Conservation (phyloP, 495 filamentous ascomycete species). For the Penicillium flavigenum region DNA sequence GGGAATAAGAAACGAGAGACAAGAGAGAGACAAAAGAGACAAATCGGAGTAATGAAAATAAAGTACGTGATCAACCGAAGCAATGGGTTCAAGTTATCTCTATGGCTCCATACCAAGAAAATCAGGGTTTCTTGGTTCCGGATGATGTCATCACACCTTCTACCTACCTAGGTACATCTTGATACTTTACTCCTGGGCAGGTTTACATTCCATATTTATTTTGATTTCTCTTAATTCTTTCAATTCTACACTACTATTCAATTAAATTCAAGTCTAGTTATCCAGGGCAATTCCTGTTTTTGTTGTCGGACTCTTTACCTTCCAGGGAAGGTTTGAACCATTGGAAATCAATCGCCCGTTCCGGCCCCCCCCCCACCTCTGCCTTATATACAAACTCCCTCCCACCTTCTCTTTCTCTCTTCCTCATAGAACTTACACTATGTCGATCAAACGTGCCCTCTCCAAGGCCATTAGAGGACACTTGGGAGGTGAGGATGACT, state of each 20-base stretch:
- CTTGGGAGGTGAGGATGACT: slow-evolving; percentile 23
- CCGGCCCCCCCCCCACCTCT: slow-evolving; percentile 7
- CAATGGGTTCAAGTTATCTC: neutral
- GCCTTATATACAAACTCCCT: neutral
- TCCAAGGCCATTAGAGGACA: slow-evolving; percentile 41
- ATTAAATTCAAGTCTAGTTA: neutral
- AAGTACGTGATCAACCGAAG: neutral
- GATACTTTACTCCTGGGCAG: no score
- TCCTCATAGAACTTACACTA: slow-evolving; percentile 15
- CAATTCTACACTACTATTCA: neutral
- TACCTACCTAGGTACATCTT: no score
- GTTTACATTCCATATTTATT: neutral
- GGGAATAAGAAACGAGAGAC: no score
- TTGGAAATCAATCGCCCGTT: slow-evolving; percentile 6
- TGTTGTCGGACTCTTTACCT: neutral
- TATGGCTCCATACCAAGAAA: slow-evolving; percentile 9
- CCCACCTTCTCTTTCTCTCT: slow-evolving; percentile 5
- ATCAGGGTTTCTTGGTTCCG: slow-evolving; percentile 7
- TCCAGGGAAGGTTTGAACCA: neutral
- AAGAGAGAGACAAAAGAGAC: neutral
- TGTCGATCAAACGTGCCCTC: slow-evolving; percentile 49
- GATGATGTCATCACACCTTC: slow-evolving; percentile 10
- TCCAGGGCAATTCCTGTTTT: neutral
- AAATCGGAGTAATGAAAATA: neutral
- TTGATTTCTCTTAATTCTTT: neutral